Evolutionary conservation across 2,329 filamentous ascomycete genomes (phyloP), one percentile per base, ranked within the genome.

Genomic region (Malbranchea zuffiana): DNA sequence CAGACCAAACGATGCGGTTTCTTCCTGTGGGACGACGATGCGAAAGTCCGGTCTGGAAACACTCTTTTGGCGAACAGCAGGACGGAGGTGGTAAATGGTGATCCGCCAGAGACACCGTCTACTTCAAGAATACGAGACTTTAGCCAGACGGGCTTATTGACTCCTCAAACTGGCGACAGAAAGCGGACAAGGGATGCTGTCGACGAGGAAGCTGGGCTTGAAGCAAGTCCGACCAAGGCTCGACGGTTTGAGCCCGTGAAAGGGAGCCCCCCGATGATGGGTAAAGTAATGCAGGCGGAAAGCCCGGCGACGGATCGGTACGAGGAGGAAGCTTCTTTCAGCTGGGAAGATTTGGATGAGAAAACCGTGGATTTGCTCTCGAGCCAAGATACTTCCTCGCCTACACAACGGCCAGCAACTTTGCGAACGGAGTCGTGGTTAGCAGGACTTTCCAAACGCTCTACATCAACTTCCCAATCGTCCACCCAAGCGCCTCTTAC

Each of bases 1-100:
- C 56, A 63, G 35, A 49, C 56, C 2, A 56, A 65, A 30, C 58
- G 64, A 26, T 79, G 75, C 49, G 61, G 59, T 4, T 78, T 78
- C 59, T 79, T 78, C 40, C 60, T 78, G 0, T 79, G 74, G 74
- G 64, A 69, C 10, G 65, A 69, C 37, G 71, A 76, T 37, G 74
- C 74, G 10, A 63, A 69, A 44, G 44, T 57, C n/a, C 60, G 74
- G 13, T 69, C 73, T 51, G 64, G 67, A 41, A 55, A 54, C 7
- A 63, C 63, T 15, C 54, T 74, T 4, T 49, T 71, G 42, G 63
- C 57, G 43, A 72, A 71, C 3, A 25, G 27, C 15, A 18, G 18
- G 13, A 7, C 27, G 13, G 35, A 26, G 11, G 18, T 15, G n/a
- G n/a, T 8, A 20, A 36, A 29, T 15, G 20, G 16, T 7, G 12